These are phyloP conservation scores for Takakia lepidozioides DNA, from an alignment of 225 moss, liverwort and hornwort genomes.

Conservation along the genomic window DNA sequence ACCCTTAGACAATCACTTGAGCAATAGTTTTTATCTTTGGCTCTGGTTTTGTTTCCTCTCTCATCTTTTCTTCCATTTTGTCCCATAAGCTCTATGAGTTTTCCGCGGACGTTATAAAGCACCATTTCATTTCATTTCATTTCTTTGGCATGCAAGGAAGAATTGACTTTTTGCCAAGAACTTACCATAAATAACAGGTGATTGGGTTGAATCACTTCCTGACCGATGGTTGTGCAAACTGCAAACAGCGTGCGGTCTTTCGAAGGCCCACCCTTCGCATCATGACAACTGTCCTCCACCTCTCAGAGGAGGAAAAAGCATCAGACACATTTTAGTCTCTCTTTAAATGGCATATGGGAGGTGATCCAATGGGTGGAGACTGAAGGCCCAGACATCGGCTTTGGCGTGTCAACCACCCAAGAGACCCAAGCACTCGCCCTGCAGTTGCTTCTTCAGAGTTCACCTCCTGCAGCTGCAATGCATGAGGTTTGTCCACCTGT, in stretches of 20 bases:
- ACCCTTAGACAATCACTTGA: no score
- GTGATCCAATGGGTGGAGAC: constrained; percentile 61
- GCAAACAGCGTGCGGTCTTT: constrained; percentile 39
- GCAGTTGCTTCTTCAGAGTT: constrained; percentile 62
- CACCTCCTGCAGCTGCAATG: constrained; percentile 55
- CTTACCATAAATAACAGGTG: no score
- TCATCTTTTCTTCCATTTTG: no score
- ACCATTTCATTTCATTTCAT: no score
- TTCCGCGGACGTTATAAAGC: no score
- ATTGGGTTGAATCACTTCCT: constrained; percentile 56
- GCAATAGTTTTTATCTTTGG: no score
- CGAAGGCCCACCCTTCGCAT: constrained; percentile 59
- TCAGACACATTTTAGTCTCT: constrained; percentile 65
- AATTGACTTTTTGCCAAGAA: no score
- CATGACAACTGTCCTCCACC: constrained; percentile 46
- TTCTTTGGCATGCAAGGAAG: no score
- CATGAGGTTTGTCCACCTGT: constrained; percentile 41
- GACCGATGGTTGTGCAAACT: constrained; percentile 29
- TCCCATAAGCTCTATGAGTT: no score
- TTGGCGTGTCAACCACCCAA: constrained; percentile 24
- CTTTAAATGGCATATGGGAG: constrained; percentile 48
- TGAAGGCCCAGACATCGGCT: constrained; percentile 40
- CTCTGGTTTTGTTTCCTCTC: no score
- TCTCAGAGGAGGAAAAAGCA: constrained; percentile 69
- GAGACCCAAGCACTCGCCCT: constrained; percentile 45